A percentile compares a stretch with the other conserved stretches of the same genome.
Evolutionary conservation across 352 stramenopile genomes (phyloP).

Genomic region (Phytophthora gonapodyides): DNA sequence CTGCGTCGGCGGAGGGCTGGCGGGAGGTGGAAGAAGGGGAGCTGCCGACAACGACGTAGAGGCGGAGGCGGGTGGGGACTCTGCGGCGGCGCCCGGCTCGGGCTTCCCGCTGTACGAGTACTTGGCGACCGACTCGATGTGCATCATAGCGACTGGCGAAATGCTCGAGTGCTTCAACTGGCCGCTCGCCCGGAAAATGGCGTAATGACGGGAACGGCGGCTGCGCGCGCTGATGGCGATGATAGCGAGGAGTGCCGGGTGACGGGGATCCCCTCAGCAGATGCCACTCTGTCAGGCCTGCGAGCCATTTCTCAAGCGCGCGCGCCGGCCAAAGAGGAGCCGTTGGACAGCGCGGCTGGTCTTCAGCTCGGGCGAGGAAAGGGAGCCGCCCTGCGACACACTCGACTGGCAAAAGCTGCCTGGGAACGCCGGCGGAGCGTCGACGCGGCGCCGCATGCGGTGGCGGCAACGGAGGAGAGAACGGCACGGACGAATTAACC

Average conservation of each 20-base stretch:
- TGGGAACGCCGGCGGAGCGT: background rate
- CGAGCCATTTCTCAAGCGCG: conserved; percentile 30
- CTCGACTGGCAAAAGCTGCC: conserved; percentile 21
- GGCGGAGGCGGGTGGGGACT: conserved; percentile 18
- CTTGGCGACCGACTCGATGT: conserved; percentile 24
- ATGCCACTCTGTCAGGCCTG: conserved; percentile 20
- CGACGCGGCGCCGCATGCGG: too few relatives aligned
- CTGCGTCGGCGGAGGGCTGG: background rate
- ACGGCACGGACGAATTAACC: background rate
- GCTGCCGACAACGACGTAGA: background rate
- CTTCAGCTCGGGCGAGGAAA: conserved; percentile 25
- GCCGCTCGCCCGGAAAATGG: conserved; percentile 16
- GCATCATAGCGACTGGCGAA: conserved; percentile 33
- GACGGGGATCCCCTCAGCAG: conserved; percentile 20
- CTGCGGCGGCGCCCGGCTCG: background rate
- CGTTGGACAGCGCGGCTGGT: conserved; percentile 30
- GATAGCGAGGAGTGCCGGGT: conserved; percentile 20
- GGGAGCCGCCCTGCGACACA: conserved; percentile 1
- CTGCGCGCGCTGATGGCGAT: background rate
- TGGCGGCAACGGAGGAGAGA: conserved; percentile 13
- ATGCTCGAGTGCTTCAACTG: conserved; percentile 14
- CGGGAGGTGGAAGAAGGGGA: too few relatives aligned
- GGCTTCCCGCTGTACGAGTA: conserved; percentile 15
- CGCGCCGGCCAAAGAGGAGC: conserved; percentile 4
- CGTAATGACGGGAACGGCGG: conserved; percentile 22